These are phyloP conservation scores for Paecilomyces sp. DNA, from an alignment of 2,329 filamentous ascomycete genomes.

Conservation along the genomic window DNA sequence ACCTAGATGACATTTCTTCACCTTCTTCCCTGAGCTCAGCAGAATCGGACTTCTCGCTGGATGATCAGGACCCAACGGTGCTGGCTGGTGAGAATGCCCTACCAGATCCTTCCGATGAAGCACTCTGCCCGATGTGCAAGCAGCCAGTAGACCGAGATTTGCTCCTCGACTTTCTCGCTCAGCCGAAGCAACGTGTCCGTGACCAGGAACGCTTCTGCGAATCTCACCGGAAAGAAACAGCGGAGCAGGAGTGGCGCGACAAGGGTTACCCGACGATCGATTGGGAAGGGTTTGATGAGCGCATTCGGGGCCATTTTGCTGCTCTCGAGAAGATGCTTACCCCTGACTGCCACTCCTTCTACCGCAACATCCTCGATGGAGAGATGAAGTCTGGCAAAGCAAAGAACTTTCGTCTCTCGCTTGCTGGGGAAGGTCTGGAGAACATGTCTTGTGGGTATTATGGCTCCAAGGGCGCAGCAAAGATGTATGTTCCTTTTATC, in stretches of 20 bases:
- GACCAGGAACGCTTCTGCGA: constrained; percentile 52
- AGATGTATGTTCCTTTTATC: constrained; percentile 51
- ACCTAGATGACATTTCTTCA: constrained; percentile 10
- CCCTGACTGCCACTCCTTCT: constrained; percentile 48
- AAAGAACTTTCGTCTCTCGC: constrained; percentile 52
- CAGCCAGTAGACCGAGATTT: constrained; percentile 49
- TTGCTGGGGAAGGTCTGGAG: constrained; percentile 37
- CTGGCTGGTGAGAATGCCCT: constrained; percentile 5
- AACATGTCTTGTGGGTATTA: constrained; percentile 73
- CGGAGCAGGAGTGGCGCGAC: constrained; percentile 41
- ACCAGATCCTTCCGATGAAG: constrained; percentile 7
- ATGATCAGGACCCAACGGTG: constrained; percentile 9
- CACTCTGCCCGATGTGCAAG: constrained; percentile 62
- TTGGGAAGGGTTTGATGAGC: constrained; percentile 55
- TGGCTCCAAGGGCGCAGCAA: constrained; percentile 63
- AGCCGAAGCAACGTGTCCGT: constrained; percentile 25
- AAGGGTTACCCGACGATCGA: constrained; percentile 64
- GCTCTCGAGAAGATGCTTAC: constrained; percentile 55
- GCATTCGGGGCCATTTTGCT: constrained; percentile 51
- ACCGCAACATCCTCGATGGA: constrained; percentile 49
- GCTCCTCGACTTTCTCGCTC: constrained; percentile 46
- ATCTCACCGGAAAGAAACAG: constrained; percentile 52
- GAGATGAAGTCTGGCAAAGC: constrained; percentile 52
- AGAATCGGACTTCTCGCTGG: constrained; percentile 11
- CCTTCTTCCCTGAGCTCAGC: constrained; percentile 24